These are phyloP conservation scores for Lepidium didymum DNA, from an alignment of 345 rosid genomes.

Conservation along the genomic window DNA sequence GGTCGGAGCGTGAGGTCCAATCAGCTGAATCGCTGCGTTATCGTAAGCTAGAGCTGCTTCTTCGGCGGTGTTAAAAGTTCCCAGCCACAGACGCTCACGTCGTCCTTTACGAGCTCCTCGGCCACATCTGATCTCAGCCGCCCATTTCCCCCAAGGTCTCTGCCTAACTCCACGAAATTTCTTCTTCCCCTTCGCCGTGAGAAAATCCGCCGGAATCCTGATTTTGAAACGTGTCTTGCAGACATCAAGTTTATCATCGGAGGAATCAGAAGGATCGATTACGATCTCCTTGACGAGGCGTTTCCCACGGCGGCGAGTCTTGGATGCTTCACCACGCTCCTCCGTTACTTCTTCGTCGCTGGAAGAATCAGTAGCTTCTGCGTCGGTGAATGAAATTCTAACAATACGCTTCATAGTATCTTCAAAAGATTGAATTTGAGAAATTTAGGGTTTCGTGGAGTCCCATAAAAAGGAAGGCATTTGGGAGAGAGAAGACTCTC, in stretches of 20 bases:
- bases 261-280: background rate
- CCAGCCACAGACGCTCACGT: conserved; percentile 44
- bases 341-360: conserved; percentile 28
- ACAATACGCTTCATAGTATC: conserved; percentile 25
- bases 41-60: conserved; percentile 58
- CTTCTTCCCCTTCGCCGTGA: conserved; percentile 9
- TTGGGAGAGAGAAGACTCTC: background rate
- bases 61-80: conserved; percentile 48
- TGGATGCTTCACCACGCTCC: background rate
- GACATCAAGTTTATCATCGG: background rate
- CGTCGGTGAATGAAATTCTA: conserved; percentile 37
- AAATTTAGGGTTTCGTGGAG: background rate
- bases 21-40: conserved; percentile 41
- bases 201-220: conserved; percentile 23
- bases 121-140: conserved; percentile 52
- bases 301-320: conserved; percentile 32
- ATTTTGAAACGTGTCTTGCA: conserved; percentile 9
- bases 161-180: conserved; percentile 54
- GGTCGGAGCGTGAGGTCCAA: conserved; percentile 44
- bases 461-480: background rate
- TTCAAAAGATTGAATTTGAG: background rate
- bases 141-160: conserved; percentile 63
- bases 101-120: conserved; percentile 25
- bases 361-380: conserved; percentile 48
- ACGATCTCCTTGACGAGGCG: conserved; percentile 33